Base-by-base conservation (phyloP, 228 moss, liverwort and hornwort species). In the Sphagnum fallax region DNA sequence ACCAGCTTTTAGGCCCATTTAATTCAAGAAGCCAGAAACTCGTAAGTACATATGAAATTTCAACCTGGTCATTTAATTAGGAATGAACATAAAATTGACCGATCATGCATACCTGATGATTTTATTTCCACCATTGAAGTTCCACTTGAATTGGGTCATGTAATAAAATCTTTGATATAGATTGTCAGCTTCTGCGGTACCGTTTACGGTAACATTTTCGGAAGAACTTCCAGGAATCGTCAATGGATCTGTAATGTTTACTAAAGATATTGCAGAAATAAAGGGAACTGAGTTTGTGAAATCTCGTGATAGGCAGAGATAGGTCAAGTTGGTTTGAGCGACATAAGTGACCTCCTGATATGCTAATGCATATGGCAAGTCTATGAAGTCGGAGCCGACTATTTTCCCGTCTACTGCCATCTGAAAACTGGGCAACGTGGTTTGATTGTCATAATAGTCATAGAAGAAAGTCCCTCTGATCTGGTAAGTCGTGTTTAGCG, bases 201-300 rank as follows among this genome's bases (percentile, higher is more conserved):
- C 32, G 1, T 32, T 32, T 32, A 32, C 32, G 32, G 32, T 1
- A 32, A 32, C 32, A 32, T 32, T 32, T 32, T 32, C 32, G 55
- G 87, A 66, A 49, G 67, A 72, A 52, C 82, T 72, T 18, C 82
- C 77, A 49, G 87, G 82, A 52, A 84, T 32, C 32, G 32, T 66
- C 52, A 90, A 84, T 0, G 84, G 90, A 16, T 68, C 70, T 6
- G 76, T 69, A 32, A 32, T 32, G 32, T 32, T 32, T 32, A 32
- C 32, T 1, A 89, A 66, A 49, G 67, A 72, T 57, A 87, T 72
- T 18, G 84, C 77, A 49, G 87, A 84, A 52, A 84, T 66, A 53
- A 90, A 84, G 0, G 84, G 90, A 16, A 66, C 67, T 6, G 78
- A 70, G 2, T 70, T 53, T 0, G 76, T 8, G 5, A 1, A n/a